Conservation (phyloP, 2,329 filamentous ascomycete genomes). For the Xylaria sp. region DNA sequence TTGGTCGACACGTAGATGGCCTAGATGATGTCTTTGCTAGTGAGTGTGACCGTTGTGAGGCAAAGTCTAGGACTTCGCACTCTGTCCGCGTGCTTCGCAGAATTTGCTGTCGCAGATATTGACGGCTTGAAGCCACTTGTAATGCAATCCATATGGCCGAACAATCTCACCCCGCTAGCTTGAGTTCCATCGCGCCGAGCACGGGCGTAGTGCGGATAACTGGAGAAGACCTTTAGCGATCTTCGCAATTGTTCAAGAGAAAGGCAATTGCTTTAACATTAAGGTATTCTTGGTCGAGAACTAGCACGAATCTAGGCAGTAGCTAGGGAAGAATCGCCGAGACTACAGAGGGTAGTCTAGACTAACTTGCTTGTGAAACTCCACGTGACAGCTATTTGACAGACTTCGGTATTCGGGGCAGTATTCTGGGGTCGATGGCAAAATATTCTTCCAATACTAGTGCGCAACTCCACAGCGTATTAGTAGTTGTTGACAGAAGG, state of each 20-base stretch:
- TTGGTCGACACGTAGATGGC: not conserved
- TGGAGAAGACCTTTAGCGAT: slow-evolving; percentile 11
- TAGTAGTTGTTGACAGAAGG: not conserved
- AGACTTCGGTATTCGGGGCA: slow-evolving; percentile 12
- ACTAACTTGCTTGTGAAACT: slow-evolving; percentile 12
- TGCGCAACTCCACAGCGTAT: not conserved
- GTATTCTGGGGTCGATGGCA: slow-evolving; percentile 11
- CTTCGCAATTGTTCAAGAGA: slow-evolving; percentile 7
- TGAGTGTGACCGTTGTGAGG: slow-evolving; percentile 21
- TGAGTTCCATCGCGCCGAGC: slow-evolving; percentile 20
- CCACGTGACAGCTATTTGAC: slow-evolving; percentile 23
- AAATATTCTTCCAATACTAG: slow-evolving; percentile 2
- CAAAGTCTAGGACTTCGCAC: slow-evolving; percentile 19
- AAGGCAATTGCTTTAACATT: slow-evolving; percentile 7
- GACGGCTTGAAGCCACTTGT: not conserved
- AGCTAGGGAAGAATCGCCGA: slow-evolving; percentile 28
- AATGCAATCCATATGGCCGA: slow-evolving; percentile 12
- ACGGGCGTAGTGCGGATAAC: not conserved
- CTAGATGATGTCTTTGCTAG: slow-evolving; percentile 17
- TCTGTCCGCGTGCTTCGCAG: slow-evolving; percentile 29
- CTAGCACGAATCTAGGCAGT: slow-evolving; percentile 21
- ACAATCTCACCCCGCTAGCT: slow-evolving; percentile 7
- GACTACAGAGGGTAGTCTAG: not conserved
- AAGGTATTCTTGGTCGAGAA: slow-evolving; percentile 14
- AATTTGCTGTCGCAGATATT: slow-evolving; percentile 15